Percentiles rank a stretch among this genome's conserved stretches.
These are phyloP conservation scores for Microdochium paspali DNA, from an alignment of 2,329 filamentous ascomycete genomes.

Conservation along the genomic window DNA sequence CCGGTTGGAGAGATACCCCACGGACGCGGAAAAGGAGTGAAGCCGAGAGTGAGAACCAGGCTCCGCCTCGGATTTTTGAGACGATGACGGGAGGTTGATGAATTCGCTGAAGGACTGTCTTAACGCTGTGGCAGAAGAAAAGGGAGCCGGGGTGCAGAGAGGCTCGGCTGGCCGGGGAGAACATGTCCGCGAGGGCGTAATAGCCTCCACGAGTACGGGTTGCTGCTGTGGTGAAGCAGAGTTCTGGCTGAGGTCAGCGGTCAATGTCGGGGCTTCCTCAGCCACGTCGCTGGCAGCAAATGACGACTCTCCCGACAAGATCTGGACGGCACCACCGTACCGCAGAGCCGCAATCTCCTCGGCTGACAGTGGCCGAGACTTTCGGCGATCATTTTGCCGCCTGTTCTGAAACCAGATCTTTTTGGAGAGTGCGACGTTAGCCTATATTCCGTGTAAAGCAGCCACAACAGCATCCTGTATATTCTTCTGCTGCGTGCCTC, in stretches of 20 bases:
- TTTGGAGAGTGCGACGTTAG: conserved; percentile 9
- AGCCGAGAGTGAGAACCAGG: conserved; percentile 16
- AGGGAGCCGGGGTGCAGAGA: background rate
- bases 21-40: conserved; percentile 31
- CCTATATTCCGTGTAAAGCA: conserved; percentile 3
- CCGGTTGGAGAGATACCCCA: conserved; percentile 45
- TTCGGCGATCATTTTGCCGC: conserved; percentile 83
- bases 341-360: conserved; percentile 62
- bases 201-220: background rate
- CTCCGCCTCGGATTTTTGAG: conserved; percentile 11
- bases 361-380: conserved; percentile 71
- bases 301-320: conserved; percentile 24
- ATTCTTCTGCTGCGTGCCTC: too few species aligned
- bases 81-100: conserved; percentile 11
- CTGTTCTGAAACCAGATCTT: conserved; percentile 98
- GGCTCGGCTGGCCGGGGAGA: background rate
- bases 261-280: conserved; percentile 4
- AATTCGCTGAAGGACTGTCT: conserved; percentile 6
- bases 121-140: conserved; percentile 6
- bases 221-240: conserved; percentile 1
- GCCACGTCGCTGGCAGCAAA: conserved; percentile 2
- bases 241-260: conserved; percentile 6
- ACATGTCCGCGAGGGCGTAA: background rate
- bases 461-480: too few species aligned
- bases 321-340: conserved; percentile 40